Evolutionary conservation across 768 basidiomycete species (phyloP), one percentile per base, ranked within the genome.

Genomic region (Hypholoma sublateritium): DNA sequence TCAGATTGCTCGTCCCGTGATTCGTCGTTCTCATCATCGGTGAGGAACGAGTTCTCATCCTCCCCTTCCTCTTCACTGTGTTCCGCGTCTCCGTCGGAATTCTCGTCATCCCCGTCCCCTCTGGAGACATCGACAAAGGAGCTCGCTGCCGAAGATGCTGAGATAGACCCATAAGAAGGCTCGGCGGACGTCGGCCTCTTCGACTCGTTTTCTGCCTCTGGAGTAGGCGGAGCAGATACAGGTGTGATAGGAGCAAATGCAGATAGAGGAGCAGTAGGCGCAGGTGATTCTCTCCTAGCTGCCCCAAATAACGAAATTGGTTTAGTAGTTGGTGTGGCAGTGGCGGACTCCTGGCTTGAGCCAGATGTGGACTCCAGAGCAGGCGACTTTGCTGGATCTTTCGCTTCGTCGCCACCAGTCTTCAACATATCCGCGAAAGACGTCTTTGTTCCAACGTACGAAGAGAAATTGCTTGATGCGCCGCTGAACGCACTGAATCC

Each of bases 381-480:
- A 17, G 39, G 39, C 5, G 39, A 42, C 46, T 59, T 63, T 9
- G 51, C 47, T 2, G 60, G 55, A 50, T 64, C 64, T 39, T 55
- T 60, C 17, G 58, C 47, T 22, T 62, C 62, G 4, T 64, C 62
- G 17, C 62, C 65, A n/a, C 62, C 64, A 41, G 62, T 67, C 65
- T 83, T 80, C 56, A 89, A 70, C 45, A 90, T 64, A 25, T 89
- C 85, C n/a, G 70, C 59, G 45, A 72, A 92, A 0, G 88, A 82
- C 61, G 79, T 81, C 35, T 74, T 71, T 1, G 72, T 69, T 0
- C 72, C 74, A 5, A 76, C 62, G 51, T 77, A 71, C 14, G 77
- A 71, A 4, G 73, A 69, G 56, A 87, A 83, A 1, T 77, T 74
- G 41, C 69, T 69, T 0, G 71, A 57, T 3, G 72, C 50, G 1